Evolutionary conservation across 306 rosid genomes (phyloP), one percentile per base, ranked within the genome.

Genomic region (Parietaria judaica): DNA sequence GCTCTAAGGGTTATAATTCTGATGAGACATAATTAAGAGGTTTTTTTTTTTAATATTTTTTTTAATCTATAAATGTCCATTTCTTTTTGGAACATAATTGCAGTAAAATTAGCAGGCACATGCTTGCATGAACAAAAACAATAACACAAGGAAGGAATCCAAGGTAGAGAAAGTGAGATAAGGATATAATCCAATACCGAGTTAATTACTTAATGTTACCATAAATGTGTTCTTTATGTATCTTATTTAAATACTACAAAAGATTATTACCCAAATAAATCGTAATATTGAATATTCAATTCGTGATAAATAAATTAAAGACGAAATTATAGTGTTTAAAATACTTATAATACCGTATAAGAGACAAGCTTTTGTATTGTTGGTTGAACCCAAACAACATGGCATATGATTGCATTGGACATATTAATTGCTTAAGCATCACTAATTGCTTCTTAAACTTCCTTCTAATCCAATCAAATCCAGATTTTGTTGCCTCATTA

Each of bases 361-460:
- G 66, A 67, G 80, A 68, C 76, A 70, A 36, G 72, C 11, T 51
- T 66, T 79, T 76, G 75, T 77, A 41, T 63, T 81, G 88, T 79
- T 81, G 86, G 83, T 72, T 62, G 81, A 74, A 77, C 71, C 71
- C 83, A 84, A 81, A 78, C 78, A 73, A 78, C 76, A 70, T 76
- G 70, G 65, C 75, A 74, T 74, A 65, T 70, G 51, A 60, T 50
- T 15, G 39, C 56, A 60, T 60, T 60, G 64, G 68, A 12, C 70
- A 43, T 46, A 52, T 62, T 70, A 4, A 50, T 61, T 59, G 71
- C 44, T 65, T 65, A 63, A 70, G 68, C 73, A 64, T 80, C 72
- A 71, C 52, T 49, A 36, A 67, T 87, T 78, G 79, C 83, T 87
- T 82, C 92, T 84, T 80, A 83, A 82, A 87, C 81, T 69, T 6